A percentile compares a stretch with the other conserved stretches of the same genome.
phyloP scores from a whole-genome alignment of 2,329 filamentous ascomycete species.

The Septoria linicola region DNA sequence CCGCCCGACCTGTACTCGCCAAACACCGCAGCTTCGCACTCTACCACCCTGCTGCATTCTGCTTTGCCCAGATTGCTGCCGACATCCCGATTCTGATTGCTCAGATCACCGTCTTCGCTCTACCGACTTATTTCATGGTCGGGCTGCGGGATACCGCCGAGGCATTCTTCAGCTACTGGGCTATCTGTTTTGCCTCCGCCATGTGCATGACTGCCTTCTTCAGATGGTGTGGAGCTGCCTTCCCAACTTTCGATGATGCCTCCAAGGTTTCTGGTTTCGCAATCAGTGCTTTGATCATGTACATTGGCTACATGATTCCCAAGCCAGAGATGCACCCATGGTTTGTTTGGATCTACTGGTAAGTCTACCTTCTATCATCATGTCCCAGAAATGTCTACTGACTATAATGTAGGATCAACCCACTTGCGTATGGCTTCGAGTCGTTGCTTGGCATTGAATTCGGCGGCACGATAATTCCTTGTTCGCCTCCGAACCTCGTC shows the following conservation, averaged over 20 bases:
- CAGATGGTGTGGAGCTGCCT: constrained; percentile 42
- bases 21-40: constrained; percentile 47
- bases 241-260: constrained; percentile 36
- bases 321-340: constrained; percentile 47
- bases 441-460: constrained; percentile 67
- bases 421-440: constrained; percentile 43
- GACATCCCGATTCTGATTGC: constrained; percentile 57
- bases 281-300: constrained; percentile 35
- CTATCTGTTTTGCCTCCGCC: constrained; percentile 50
- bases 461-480: constrained; percentile 57
- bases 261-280: constrained; percentile 35
- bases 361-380: too few species aligned
- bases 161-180: constrained; percentile 63
- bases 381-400: too few species aligned
- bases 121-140: constrained; percentile 65
- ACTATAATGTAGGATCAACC: constrained; percentile 48
- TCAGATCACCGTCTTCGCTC: constrained; percentile 58
- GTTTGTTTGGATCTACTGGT: constrained; percentile 55
- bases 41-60: constrained; percentile 47
- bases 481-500: constrained; percentile 48
- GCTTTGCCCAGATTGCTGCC: constrained; percentile 52
- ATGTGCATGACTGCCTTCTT: constrained; percentile 49
- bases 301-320: constrained; percentile 38
- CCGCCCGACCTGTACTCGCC: constrained; percentile 47
- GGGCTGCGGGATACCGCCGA: constrained; percentile 53